A percentile compares a stretch with the other conserved stretches of the same genome.
Conservation (phyloP, 257 asterid genomes). For the Fraxinus americana region DNA sequence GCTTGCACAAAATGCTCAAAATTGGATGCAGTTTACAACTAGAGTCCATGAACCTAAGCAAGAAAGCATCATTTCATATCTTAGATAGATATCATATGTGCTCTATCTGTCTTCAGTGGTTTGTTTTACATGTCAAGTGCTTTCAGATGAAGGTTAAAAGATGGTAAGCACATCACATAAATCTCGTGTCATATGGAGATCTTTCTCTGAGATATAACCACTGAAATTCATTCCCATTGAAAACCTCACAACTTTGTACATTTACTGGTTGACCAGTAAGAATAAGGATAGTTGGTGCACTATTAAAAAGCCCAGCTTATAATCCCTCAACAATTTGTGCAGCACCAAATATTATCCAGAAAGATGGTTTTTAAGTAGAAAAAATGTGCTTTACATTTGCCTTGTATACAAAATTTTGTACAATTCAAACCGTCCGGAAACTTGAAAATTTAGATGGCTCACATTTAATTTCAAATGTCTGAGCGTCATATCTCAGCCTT, state of each 20-base stretch:
- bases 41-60: neutral
- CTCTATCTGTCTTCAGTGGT: neutral
- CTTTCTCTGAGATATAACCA: neutral
- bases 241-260: neutral
- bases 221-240: neutral
- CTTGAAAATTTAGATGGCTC: neutral
- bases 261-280: neutral
- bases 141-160: neutral
- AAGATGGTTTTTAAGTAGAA: neutral
- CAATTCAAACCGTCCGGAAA: neutral
- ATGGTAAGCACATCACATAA: neutral
- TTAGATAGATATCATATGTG: neutral
- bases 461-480: neutral
- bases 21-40: neutral
- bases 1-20: neutral
- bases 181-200: neutral
- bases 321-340: neutral
- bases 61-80: neutral
- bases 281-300: neutral
- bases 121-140: neutral
- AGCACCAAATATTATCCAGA: neutral
- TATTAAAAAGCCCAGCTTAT: neutral
- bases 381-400: neutral
- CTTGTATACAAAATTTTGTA: neutral
- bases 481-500: neutral